Evolutionary conservation across 352 stramenopile genomes (phyloP).

Genomic region (Phytophthora syringae): DNA sequence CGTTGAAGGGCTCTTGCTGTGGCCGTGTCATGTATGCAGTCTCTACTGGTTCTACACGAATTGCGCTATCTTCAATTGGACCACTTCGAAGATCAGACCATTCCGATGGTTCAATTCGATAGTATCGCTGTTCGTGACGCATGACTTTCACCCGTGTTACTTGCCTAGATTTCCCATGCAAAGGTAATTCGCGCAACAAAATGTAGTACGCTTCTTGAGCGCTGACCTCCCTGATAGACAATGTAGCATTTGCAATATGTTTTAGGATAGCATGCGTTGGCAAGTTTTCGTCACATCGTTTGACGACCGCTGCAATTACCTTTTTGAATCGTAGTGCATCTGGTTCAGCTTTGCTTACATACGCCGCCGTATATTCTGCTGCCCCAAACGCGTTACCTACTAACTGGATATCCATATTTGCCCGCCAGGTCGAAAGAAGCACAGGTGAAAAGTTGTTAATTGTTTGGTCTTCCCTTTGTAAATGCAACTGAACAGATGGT

Average conservation of each 20-base stretch:
- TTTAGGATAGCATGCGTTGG: background rate
- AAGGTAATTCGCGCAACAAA: background rate
- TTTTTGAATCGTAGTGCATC: background rate
- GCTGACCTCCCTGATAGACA: too few species aligned
- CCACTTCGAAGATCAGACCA: background rate
- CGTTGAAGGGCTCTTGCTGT: background rate
- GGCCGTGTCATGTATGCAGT: conserved; percentile 1
- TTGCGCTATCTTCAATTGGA: background rate
- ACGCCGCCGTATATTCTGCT: too few species aligned
- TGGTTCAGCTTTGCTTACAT: background rate
- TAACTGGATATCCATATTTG: too few species aligned
- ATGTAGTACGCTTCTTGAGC: background rate
- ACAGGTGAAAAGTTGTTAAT: background rate
- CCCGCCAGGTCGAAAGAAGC: background rate
- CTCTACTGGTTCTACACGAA: background rate
- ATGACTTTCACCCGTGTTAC: background rate
- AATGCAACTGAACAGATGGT: background rate
- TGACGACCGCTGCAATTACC: background rate
- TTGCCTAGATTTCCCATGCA: background rate
- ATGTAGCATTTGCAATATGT: background rate
- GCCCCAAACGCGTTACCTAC: too few species aligned
- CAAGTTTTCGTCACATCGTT: background rate
- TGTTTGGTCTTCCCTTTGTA: background rate
- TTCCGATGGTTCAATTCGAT: background rate
- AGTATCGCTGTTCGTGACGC: background rate